phyloP scores from a whole-genome alignment of 495 filamentous ascomycete genomes.

The Friedmanniomyces simplex region DNA sequence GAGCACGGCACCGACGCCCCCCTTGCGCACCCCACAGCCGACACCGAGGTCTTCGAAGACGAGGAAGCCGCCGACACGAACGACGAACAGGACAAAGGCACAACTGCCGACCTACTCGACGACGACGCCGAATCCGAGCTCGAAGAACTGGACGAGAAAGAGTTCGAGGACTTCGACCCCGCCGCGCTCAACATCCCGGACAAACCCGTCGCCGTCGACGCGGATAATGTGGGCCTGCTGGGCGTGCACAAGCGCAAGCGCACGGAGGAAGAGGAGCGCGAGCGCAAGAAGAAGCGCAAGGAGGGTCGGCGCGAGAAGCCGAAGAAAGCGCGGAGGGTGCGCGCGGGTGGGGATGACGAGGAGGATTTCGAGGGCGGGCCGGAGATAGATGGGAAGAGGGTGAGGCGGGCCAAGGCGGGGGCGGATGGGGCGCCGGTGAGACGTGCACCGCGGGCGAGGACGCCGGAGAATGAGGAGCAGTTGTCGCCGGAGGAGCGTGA shows the following conservation, averaged over 20 bases:
- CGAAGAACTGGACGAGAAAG: conserved; percentile 58
- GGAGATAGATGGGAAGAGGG: conserved; percentile 44
- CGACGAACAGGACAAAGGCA: conserved; percentile 4
- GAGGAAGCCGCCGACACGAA: conserved; percentile 28
- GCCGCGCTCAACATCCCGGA: conserved; percentile 66
- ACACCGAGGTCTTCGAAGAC: conserved; percentile 33
- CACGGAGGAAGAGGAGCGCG: conserved; percentile 44
- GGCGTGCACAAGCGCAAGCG: conserved; percentile 75
- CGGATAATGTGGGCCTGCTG: conserved; percentile 64
- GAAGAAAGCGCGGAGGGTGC: conserved; percentile 56
- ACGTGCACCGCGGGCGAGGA: conserved; percentile 30
- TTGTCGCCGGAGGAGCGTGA: conserved; percentile 46
- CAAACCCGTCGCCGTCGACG: conserved; percentile 70
- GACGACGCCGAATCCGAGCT: conserved; percentile 60
- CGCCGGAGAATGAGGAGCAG: conserved; percentile 43
- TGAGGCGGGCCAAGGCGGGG: conserved; percentile 35
- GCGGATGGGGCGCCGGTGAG: conserved; percentile 39
- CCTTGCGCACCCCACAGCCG: conserved; percentile 29
- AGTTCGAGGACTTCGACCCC: conserved; percentile 87
- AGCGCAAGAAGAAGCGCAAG: conserved; percentile 48
- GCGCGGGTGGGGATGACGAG: conserved; percentile 35
- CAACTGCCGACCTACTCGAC: conserved; percentile 48
- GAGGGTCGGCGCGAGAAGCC: conserved; percentile 61
- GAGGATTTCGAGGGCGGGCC: conserved; percentile 44
- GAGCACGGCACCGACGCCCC: conserved; percentile 33